Conservation (phyloP, 2,329 filamentous ascomycete species). For the Claviceps africana region DNA sequence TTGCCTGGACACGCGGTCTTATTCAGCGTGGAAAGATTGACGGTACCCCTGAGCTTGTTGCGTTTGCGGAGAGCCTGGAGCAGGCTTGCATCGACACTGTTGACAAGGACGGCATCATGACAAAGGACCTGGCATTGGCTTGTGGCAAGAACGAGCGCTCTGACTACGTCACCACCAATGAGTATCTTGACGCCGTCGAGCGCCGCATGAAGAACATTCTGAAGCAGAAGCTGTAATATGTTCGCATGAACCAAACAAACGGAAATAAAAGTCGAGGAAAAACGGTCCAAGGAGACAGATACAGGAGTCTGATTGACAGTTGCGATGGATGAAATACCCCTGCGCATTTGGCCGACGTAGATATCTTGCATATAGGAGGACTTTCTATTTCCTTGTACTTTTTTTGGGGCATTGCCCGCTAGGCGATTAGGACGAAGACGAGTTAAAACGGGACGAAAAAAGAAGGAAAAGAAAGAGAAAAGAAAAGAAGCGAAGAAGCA, state of each 20-base stretch:
- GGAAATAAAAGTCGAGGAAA: background rate
- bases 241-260: background rate
- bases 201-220: constrained; percentile 68
- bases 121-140: constrained; percentile 93
- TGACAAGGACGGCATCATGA: constrained; percentile 91
- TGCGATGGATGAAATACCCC: background rate
- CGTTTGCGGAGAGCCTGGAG: constrained; percentile 86
- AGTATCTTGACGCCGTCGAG: constrained; percentile 91
- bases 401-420: background rate
- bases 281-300: too few species aligned
- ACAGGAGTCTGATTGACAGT: background rate
- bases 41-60: constrained; percentile 76
- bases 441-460: background rate
- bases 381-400: background rate
- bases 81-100: constrained; percentile 89
- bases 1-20: constrained; percentile 94
- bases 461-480: background rate
- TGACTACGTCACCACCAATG: constrained; percentile 80
- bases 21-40: constrained; percentile 89
- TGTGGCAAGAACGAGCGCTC: constrained; percentile 75
- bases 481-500: background rate
- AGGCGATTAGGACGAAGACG: background rate
- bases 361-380: background rate
- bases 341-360: background rate
- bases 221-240: constrained; percentile 55